Conservation (phyloP, 1,284 basidiomycete genomes). For the Mycena citricolor region DNA sequence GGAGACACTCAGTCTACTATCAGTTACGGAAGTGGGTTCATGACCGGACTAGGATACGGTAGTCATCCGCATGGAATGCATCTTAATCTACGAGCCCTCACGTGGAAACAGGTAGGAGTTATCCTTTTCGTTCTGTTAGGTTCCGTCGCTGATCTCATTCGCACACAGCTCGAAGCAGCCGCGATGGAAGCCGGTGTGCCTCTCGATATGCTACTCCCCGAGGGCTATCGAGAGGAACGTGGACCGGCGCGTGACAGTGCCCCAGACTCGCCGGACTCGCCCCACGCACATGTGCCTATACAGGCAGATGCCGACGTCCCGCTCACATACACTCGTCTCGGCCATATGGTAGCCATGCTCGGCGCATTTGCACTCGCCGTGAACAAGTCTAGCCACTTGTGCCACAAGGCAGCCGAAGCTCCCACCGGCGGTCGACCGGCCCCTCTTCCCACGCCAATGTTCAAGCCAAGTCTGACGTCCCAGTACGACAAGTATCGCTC, state of each 20-base stretch:
- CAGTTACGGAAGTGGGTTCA: constrained; percentile 19
- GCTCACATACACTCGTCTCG: constrained; percentile 44
- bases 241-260: neutral
- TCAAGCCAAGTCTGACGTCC: constrained; percentile 22
- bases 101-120: constrained; percentile 27
- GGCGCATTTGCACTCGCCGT: constrained; percentile 46
- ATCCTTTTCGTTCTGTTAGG: neutral
- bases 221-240: constrained; percentile 31
- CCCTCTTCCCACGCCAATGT: constrained; percentile 6
- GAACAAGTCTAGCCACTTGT: constrained; percentile 24
- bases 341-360: constrained; percentile 53
- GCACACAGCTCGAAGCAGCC: constrained; percentile 52
- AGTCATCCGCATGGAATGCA: constrained; percentile 43
- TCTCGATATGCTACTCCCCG: constrained; percentile 48
- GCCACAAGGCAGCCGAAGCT: constrained; percentile 4
- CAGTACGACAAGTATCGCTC: constrained; percentile 31
- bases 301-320: constrained; percentile 21
- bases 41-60: constrained; percentile 23
- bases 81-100: constrained; percentile 60
- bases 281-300: neutral
- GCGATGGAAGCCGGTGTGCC: constrained; percentile 65
- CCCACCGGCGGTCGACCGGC: neutral
- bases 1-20: constrained; percentile 24
- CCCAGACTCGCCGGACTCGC: neutral
- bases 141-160: constrained; percentile 3